Evolutionary conservation across 495 filamentous ascomycete species (phyloP).

Genomic region (Aspergillus avenaceus): DNA sequence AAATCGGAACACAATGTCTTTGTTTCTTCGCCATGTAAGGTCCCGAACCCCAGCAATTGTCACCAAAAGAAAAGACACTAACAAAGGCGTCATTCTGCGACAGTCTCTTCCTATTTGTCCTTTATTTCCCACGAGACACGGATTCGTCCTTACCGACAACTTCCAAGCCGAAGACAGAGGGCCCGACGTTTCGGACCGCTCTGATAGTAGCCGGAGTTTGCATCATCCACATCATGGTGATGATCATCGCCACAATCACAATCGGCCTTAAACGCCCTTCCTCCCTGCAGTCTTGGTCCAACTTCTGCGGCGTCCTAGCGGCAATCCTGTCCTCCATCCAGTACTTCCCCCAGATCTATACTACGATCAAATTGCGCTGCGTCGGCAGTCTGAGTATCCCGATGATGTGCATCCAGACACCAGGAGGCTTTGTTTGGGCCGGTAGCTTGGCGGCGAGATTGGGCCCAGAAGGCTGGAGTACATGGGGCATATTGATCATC

Average conservation of each 20-base stretch:
- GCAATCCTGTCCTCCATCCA: conserved; percentile 80
- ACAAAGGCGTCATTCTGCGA: too few relatives aligned
- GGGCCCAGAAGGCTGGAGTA: conserved; percentile 85
- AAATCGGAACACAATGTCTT: conserved; percentile 86
- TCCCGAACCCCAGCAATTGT: background rate
- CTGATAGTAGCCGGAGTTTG: conserved; percentile 64
- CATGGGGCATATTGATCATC: conserved; percentile 84
- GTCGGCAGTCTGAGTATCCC: conserved; percentile 88
- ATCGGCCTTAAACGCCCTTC: conserved; percentile 54
- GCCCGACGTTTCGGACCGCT: conserved; percentile 70
- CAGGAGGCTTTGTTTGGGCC: conserved; percentile 85
- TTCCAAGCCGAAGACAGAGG: conserved; percentile 25
- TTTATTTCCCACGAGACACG: conserved; percentile 72
- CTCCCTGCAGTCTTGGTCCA: conserved; percentile 70
- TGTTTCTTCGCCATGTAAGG: conserved; percentile 88
- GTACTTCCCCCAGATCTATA: conserved; percentile 92
- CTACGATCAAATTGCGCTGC: conserved; percentile 76
- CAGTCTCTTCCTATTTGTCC: conserved; percentile 79
- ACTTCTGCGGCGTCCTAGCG: conserved; percentile 73
- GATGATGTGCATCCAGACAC: conserved; percentile 98
- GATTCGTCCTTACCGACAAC: conserved; percentile 34
- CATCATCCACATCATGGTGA: conserved; percentile 63
- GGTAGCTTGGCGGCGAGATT: conserved; percentile 76
- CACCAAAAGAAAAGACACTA: too few relatives aligned
- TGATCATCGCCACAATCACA: conserved; percentile 61